These are phyloP conservation scores for Furculomyces boomerangus DNA, from an alignment of 371 early-diverging fungal genomes.

Conservation along the genomic window DNA sequence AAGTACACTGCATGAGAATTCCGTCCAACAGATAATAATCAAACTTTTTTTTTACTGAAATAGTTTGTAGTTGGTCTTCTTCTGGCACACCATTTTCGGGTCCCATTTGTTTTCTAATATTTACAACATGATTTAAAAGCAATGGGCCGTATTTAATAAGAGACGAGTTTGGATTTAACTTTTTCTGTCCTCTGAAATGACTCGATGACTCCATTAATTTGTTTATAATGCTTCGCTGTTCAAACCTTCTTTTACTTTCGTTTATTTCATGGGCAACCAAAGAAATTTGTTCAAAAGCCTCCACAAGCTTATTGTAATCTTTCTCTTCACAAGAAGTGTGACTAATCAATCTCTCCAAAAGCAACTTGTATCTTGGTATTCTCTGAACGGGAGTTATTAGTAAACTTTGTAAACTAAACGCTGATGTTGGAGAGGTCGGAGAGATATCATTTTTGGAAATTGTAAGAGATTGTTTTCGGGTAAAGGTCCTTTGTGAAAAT, in stretches of 20 bases:
- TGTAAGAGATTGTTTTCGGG: background rate
- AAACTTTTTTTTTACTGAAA: background rate
- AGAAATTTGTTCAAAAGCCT: constrained; percentile 37
- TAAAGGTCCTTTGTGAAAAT: background rate
- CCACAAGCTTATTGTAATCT: constrained; percentile 32
- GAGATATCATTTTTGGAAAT: background rate
- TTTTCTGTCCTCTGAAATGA: background rate
- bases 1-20: background rate
- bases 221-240: background rate
- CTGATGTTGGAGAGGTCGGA: constrained; percentile 2
- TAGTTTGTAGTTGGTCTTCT: background rate
- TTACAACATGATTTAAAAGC: too few species aligned
- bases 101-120: too few species aligned
- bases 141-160: background rate
- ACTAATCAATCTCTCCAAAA: constrained; percentile 44
- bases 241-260: constrained; percentile 33
- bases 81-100: background rate
- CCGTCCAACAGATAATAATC: background rate
- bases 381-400: constrained; percentile 67
- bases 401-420: constrained; percentile 44
- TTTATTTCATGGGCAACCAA: constrained; percentile 44
- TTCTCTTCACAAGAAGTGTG: constrained; percentile 38
- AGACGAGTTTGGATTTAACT: background rate
- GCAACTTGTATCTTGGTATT: constrained; percentile 55
- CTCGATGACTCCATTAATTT: background rate